Evolutionary conservation across 768 basidiomycete species (phyloP), one percentile per base, ranked within the genome.

Genomic region (Paxillus ammoniavirescens): DNA sequence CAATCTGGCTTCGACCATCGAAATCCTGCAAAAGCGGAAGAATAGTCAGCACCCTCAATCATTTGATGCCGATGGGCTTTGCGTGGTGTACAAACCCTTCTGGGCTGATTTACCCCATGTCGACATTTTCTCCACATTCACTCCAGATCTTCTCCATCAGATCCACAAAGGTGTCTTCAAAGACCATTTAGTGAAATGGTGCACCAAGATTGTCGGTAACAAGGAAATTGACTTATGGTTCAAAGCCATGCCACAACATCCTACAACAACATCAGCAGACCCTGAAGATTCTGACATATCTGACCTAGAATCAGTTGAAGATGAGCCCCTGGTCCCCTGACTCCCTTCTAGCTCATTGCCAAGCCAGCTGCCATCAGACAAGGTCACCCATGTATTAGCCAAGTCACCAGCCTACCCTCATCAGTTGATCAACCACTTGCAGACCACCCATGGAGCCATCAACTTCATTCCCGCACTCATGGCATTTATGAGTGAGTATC

Each of bases 161-260:
- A 63, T 81, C 0, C 71, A 79, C 61, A 75, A 81, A 55, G 79
- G 79, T 0, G 52, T 77, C 2, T 75, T 79, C 67, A 76, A 76
- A 47, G 72, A 77, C 47, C 77, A 79, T 46, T 47, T 75, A 3
- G 63, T 72, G 0, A 65, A 61, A 6, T 79, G 77, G 77, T 66
- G 59, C 10, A 61, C 59, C 6, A 21, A 42, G 4, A 21, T 61
- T 7, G 21, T 58, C 0, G 61, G 59, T 4, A 28, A 43, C 12
- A 49, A 40, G 2, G 61, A 61, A 21, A 8, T 68, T 5, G 57
- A 68, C 18, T 21, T 35, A 8, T 38, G 50, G 1, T 61, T 63
- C 50, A 44, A 54, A 23, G 53, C 44, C 0, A 52, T 66, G 54
- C 50, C 64, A 37, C 17, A 35, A 21, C 21, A 21, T 21, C 2